Evolutionary conservation across 495 filamentous ascomycete species (phyloP).

Genomic region (Podospora sp.): DNA sequence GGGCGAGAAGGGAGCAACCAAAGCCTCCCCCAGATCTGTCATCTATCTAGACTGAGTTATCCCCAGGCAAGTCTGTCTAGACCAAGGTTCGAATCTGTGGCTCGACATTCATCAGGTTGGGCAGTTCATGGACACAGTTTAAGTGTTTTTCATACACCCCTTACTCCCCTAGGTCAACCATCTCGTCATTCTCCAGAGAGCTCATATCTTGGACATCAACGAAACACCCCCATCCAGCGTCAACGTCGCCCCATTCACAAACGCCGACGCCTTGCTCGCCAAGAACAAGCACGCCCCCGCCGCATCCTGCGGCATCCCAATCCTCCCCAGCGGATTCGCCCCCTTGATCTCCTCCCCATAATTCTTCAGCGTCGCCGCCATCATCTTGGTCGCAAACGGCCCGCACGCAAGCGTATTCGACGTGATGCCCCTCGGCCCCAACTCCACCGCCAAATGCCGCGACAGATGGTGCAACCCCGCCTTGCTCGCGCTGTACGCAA

Average conservation of each 20-base stretch:
- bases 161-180: too few species aligned
- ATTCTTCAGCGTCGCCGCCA: slow-evolving; percentile 67
- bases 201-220: slow-evolving; percentile 37
- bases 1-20: too few species aligned
- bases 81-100: too few species aligned
- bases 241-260: slow-evolving; percentile 77
- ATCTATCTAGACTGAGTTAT: too few species aligned
- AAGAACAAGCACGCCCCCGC: slow-evolving; percentile 78
- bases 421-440: slow-evolving; percentile 69
- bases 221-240: slow-evolving; percentile 66
- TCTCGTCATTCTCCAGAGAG: too few species aligned
- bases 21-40: too few species aligned
- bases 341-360: slow-evolving; percentile 64
- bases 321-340: slow-evolving; percentile 68
- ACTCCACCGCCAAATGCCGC: slow-evolving; percentile 69
- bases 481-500: slow-evolving; percentile 75
- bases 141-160: too few species aligned
- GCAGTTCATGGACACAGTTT: too few species aligned
- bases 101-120: too few species aligned
- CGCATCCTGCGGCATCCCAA: slow-evolving; percentile 71
- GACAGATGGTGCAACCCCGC: slow-evolving; percentile 75
- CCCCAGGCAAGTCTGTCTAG: too few species aligned
- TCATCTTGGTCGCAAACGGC: slow-evolving; percentile 84
- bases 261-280: slow-evolving; percentile 69
- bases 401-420: slow-evolving; percentile 66